These are phyloP conservation scores for Apiospora kogelbergensis DNA, from an alignment of 2,329 filamentous ascomycete species.

Conservation along the genomic window DNA sequence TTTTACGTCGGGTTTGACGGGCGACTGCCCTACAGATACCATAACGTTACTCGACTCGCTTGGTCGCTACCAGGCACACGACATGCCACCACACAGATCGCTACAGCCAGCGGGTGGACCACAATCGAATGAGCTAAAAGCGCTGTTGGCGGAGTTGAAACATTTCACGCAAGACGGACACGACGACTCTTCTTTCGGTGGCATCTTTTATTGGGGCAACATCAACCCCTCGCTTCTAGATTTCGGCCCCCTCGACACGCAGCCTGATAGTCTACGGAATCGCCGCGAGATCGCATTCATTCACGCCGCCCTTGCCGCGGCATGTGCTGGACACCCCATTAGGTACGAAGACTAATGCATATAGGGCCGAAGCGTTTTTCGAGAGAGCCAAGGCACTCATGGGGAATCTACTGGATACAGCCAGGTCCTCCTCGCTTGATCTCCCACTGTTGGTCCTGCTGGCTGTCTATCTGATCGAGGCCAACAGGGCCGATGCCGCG, in stretches of 20 bases:
- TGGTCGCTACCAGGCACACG: constrained; percentile 47
- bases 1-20: constrained; percentile 32
- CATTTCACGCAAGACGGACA: constrained; percentile 46
- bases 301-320: constrained; percentile 45
- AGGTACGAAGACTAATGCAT: constrained; percentile 30
- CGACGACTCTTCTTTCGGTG: constrained; percentile 42
- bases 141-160: constrained; percentile 40
- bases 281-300: constrained; percentile 39
- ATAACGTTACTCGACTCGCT: constrained; percentile 39
- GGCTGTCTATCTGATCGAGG: constrained; percentile 49
- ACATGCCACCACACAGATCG: constrained; percentile 41
- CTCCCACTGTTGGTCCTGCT: constrained; percentile 46
- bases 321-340: constrained; percentile 31
- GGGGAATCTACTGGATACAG: constrained; percentile 47
- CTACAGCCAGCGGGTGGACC: constrained; percentile 38
- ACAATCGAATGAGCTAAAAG: constrained; percentile 33
- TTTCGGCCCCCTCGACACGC: constrained; percentile 15
- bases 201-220: constrained; percentile 49
- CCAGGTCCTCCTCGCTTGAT: constrained; percentile 41
- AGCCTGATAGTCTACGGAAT: constrained; percentile 26
- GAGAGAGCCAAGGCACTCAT: constrained; percentile 42
- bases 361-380: constrained; percentile 44
- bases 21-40: constrained; percentile 9
- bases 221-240: constrained; percentile 27
- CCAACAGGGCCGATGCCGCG: constrained; percentile 48